Evolutionary conservation across 2,329 filamentous ascomycete species (phyloP).

Genomic region (Fusarium gaditjirri): DNA sequence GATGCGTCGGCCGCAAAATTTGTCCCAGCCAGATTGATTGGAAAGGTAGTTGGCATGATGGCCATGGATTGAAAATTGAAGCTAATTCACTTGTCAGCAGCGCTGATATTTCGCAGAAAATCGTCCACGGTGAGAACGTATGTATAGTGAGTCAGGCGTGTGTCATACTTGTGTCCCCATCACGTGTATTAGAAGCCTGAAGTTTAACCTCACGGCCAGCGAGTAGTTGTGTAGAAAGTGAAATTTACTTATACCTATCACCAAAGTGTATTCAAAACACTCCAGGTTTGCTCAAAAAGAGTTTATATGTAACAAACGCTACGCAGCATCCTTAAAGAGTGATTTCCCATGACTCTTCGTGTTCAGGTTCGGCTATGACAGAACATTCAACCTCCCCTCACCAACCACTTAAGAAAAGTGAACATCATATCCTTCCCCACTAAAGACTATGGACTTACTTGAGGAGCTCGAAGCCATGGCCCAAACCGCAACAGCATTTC

Average conservation of each 20-base stretch:
- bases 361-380: background rate
- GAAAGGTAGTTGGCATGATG: background rate
- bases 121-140: background rate
- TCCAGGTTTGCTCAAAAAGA: background rate
- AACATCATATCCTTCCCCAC: accelerated
- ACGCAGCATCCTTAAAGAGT: background rate
- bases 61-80: background rate
- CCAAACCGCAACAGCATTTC: background rate
- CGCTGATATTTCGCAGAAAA: background rate
- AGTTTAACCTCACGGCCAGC: background rate
- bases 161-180: background rate
- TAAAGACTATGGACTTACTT: background rate
- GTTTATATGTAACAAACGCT: background rate
- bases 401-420: too few relatives aligned
- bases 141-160: background rate
- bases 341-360: background rate
- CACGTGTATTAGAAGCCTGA: background rate
- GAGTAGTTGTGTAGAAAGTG: background rate
- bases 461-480: conserved; percentile 2
- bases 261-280: background rate
- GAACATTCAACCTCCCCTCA: background rate
- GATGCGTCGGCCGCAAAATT: too few relatives aligned
- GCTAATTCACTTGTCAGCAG: background rate
- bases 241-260: background rate
- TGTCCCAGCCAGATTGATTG: background rate